A percentile compares a stretch with the other conserved stretches of the same genome.
Evolutionary conservation across 2,329 filamentous ascomycete species (phyloP).

Genomic region (Fusarium udum): DNA sequence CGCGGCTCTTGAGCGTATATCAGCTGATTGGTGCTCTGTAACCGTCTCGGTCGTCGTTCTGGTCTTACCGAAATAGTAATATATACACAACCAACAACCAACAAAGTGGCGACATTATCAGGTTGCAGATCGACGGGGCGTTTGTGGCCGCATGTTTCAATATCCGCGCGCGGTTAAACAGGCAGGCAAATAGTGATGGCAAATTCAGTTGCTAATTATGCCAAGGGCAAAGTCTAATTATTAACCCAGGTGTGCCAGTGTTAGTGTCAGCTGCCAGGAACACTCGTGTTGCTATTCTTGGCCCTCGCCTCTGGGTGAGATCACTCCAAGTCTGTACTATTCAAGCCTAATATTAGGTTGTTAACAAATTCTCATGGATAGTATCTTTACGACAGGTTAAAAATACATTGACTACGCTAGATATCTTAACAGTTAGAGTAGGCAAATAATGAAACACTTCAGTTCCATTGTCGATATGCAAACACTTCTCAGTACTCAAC

Average conservation of each 20-base stretch:
- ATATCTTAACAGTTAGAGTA: not conserved
- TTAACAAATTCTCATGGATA: not conserved
- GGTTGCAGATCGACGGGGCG: not conserved
- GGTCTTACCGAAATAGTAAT: not conserved
- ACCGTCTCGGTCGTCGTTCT: not conserved
- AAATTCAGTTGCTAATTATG: not conserved
- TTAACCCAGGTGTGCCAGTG: not conserved
- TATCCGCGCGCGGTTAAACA: constrained; percentile 14
- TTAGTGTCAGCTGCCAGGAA: not conserved
- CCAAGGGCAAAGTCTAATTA: not conserved
- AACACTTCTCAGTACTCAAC: not conserved
- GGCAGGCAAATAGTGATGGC: not conserved
- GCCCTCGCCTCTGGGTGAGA: not conserved
- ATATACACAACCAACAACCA: not conserved
- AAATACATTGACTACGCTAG: not conserved
- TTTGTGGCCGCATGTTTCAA: constrained; percentile 8
- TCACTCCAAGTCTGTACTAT: not conserved
- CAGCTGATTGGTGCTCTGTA: constrained; percentile 13
- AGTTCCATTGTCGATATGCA: not conserved
- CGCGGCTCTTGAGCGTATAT: not conserved
- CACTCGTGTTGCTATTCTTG: constrained; percentile 10
- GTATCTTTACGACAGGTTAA: not conserved
- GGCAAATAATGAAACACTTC: not conserved
- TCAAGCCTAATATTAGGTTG: not conserved
- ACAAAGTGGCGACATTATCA: not conserved